Evolutionary conservation across 768 basidiomycete species (phyloP), one percentile per base, ranked within the genome.

Genomic region (Terana coerulea): DNA sequence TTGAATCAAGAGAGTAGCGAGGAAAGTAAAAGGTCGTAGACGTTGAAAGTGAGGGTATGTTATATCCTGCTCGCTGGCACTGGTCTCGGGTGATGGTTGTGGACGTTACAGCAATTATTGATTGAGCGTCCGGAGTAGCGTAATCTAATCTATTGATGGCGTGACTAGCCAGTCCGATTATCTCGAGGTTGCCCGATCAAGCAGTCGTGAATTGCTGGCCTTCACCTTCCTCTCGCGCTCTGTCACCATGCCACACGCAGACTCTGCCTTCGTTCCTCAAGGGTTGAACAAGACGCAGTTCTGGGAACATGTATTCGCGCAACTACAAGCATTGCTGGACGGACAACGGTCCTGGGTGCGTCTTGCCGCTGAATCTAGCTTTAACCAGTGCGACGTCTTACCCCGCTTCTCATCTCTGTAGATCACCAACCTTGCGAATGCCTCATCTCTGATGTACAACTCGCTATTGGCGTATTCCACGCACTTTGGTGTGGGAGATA

Each of bases 401-500:
- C n/a, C n/a, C n/a, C n/a, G n/a, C n/a, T n/a, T n/a, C n/a, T n/a
- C n/a, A 14, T 42, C 34, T 25, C 41, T 35, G 19, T 59, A 92
- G 90, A 77, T 95, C 35, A 81, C 92, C n/a, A 93, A 92, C 65
- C 75, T 93, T 19, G 81, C 91, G 36, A 95, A 95, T 64, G 78
- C 90, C 0, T 80, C 91, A 22, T 83, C 91, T 6, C 68, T 95
- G 46, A 77, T 97, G 36, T 95, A 83, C 72, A 82, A 85, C 59
- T 77, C 88, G 10, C 77, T 94, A 40, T 77, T 81, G 41, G 83
- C 82, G 14, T 95, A 86, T 56, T 69, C 73, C 11, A 62, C 75
- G 22, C 70, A 79, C 61, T 93, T 90, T 59, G 91, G 89, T 25
- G 73, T 74, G 14, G 71, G 67, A 4, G 70, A 78, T 31, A 78